Conservation (phyloP, 1,284 basidiomycete species). For the Rhodotorula sp. region DNA sequence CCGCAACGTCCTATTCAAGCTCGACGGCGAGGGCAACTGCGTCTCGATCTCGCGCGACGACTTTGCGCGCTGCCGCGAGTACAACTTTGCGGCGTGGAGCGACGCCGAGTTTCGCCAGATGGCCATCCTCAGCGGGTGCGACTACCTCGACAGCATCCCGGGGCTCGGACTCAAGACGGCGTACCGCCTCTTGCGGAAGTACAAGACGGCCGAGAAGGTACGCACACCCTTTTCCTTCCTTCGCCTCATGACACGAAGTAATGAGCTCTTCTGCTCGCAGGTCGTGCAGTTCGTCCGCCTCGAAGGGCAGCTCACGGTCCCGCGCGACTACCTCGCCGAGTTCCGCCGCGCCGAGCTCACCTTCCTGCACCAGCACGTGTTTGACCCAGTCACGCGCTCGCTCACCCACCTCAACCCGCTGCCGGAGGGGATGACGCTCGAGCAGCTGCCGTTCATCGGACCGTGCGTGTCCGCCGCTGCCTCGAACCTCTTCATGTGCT, state of each 20-base stretch:
- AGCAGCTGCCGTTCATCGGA: constrained; percentile 36
- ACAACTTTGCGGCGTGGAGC: constrained; percentile 84
- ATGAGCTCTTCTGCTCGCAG: constrained; percentile 30
- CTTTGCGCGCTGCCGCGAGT: constrained; percentile 70
- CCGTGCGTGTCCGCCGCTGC: constrained; percentile 16
- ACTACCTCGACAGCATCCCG: constrained; percentile 64
- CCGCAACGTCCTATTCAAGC: constrained; percentile 71
- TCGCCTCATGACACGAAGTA: not conserved
- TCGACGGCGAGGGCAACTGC: constrained; percentile 76
- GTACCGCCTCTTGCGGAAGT: constrained; percentile 73
- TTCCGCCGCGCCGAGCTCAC: constrained; percentile 77
- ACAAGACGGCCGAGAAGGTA: constrained; percentile 83
- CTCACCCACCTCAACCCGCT: constrained; percentile 70
- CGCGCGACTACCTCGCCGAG: constrained; percentile 70
- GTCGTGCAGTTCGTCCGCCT: constrained; percentile 70
- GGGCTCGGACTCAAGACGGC: constrained; percentile 75
- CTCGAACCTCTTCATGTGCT: not conserved
- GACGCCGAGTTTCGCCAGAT: constrained; percentile 79
- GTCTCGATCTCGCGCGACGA: constrained; percentile 75
- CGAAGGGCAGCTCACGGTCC: constrained; percentile 83
- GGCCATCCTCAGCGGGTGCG: constrained; percentile 88
- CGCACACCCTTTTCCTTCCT: not conserved
- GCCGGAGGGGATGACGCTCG: constrained; percentile 57
- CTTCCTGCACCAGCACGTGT: constrained; percentile 92
- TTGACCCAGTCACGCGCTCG: constrained; percentile 66